These are phyloP conservation scores for Diutina neorugosa DNA, from an alignment of 1,139 yeast species.

Conservation along the genomic window DNA sequence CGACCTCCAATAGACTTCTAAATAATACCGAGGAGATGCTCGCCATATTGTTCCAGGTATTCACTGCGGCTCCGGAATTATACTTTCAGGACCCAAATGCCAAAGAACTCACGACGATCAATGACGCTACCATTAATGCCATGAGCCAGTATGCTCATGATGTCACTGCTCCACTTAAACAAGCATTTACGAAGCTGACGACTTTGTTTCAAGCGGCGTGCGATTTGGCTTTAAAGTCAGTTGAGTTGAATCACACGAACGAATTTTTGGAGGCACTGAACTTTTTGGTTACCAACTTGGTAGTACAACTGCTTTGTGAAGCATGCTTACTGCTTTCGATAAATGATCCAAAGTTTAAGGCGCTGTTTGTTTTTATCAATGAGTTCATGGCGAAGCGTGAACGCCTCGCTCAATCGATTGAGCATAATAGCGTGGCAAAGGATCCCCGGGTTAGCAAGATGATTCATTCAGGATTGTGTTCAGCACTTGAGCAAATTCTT, in stretches of 20 bases:
- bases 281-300: constrained; percentile 19
- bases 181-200: neutral
- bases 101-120: neutral
- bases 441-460: constrained; percentile 11
- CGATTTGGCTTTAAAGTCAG: constrained; percentile 21
- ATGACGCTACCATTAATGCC: constrained; percentile 6
- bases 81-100: constrained; percentile 12
- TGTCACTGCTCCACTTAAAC: constrained; percentile 5
- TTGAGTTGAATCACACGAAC: constrained; percentile 8
- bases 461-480: constrained; percentile 13
- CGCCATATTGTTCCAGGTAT: constrained; percentile 25
- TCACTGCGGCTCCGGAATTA: constrained; percentile 21
- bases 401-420: constrained; percentile 12
- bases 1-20: neutral
- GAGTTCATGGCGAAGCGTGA: constrained; percentile 17
- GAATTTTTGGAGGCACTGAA: constrained; percentile 8
- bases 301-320: constrained; percentile 26
- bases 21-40: constrained; percentile 19
- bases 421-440: constrained; percentile 15
- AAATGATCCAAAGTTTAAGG: constrained; percentile 26
- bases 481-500: constrained; percentile 31
- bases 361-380: constrained; percentile 26
- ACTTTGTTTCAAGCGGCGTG: constrained; percentile 25
- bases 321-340: constrained; percentile 23
- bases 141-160: constrained; percentile 17